Base-by-base conservation (phyloP, 1,284 basidiomycete genomes). In the Athelia sp. region DNA sequence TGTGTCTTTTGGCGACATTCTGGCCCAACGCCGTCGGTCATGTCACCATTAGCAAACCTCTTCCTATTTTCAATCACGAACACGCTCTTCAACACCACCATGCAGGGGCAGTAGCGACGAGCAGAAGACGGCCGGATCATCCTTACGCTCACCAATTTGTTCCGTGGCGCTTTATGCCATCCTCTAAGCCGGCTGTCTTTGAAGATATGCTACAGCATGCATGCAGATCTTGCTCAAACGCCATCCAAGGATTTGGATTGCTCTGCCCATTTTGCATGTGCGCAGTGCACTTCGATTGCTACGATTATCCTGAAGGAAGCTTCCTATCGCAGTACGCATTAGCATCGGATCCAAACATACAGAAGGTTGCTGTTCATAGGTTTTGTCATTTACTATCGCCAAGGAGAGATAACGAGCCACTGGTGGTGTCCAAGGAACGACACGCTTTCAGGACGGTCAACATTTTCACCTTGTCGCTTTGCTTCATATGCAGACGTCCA, bases 21-120 rank as follows among this genome's bases (percentile, higher is more conserved):
- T 91, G 83, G 81, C 83, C 87, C 1, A 73, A 73, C 45, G 71
- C 80, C 2, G 61, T 84, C 23, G 89, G 90, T 0, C 90, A 91
- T 64, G 68, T 79, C 42, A 63, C 74, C 18, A 64, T 86, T 53
- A 80, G 73, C 56, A 72, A 69, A 54, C 68, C 81, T 1, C 69
- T 83, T 26, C 70, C 70, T n/a, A 51, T 63, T n/a, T 55, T 71
- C 29, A 63, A 52, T 42, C 70, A 69, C 52, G 47, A 59, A 2
- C 60, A 66, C 22, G 52, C 45, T 34, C 38, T 46, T 36, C 35
- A 47, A 44, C 26, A 29, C 13, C 46, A 45, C 23, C 45, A 36
- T 46, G 18, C 50, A 50, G 36, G 45, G 24, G 31, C 40, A 11
- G n/a, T 29, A 22, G 38, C 50, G 42, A 17, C n/a, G 19, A 24